These are phyloP conservation scores for Phyllosticta paracitricarpa DNA, from an alignment of 2,329 filamentous ascomycete genomes.

Conservation along the genomic window DNA sequence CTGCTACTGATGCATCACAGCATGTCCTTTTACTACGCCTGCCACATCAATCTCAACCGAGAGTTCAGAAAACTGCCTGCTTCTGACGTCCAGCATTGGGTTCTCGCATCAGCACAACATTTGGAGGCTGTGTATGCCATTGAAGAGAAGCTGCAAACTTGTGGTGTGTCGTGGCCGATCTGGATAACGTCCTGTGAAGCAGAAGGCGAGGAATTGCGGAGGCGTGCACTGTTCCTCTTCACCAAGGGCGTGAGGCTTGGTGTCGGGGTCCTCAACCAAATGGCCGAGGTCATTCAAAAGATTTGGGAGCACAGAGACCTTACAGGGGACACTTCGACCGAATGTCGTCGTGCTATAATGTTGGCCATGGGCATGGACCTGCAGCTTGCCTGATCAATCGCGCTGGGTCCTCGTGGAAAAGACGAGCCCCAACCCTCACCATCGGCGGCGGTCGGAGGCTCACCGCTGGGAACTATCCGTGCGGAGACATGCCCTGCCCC, in stretches of 20 bases:
- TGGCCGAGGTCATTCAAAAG: neutral
- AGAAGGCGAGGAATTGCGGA: neutral
- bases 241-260: conserved; percentile 3
- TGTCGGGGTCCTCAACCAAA: conserved; percentile 4
- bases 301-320: conserved; percentile 1
- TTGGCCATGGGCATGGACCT: conserved; percentile 8
- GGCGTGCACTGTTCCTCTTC: neutral
- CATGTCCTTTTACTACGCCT: conserved; percentile 5
- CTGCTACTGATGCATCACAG: conserved; percentile 2
- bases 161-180: conserved; percentile 5
- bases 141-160: conserved; percentile 1
- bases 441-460: neutral
- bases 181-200: conserved; percentile 7
- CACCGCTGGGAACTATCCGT: neutral
- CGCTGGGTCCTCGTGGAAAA: neutral
- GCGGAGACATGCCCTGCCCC: neutral
- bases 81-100: neutral
- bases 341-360: conserved; percentile 3
- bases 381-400: conserved; percentile 2
- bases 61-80: conserved; percentile 1
- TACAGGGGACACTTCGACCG: neutral
- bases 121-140: conserved; percentile 5
- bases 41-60: conserved; percentile 4
- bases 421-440: neutral
- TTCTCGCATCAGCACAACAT: neutral